Base-by-base conservation (phyloP, 192 early-diverging fungal species). In the Rhizophagus clarus region DNA sequence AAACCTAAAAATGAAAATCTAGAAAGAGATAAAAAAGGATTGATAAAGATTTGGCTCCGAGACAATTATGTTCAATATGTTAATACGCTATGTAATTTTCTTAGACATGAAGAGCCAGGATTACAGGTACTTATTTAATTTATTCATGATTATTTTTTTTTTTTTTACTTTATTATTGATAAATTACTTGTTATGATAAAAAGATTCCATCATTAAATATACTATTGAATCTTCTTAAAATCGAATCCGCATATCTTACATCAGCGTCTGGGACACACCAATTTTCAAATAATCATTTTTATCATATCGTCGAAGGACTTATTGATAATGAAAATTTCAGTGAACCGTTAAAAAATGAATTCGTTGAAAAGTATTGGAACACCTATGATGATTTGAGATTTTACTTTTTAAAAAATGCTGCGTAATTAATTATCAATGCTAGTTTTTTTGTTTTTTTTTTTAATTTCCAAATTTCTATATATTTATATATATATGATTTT, bases 371-470 rank as follows among this genome's bases (percentile, higher is more conserved):
- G 56, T 91, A 92, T 73, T 77, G 96, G 47, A 94, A 93, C 82
- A 81, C 83, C 10, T 96, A 95, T 83, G 95, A 95, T 80, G 97
- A 99, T 81, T 82, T 97, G 61, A 88, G 95, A 80, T 90, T 90
- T 79, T 95, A 95, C 83, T 97, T 96, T 82, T 91, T 89, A 82
- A 93, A 92, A 82, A 84, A 91, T 80, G 76, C 90, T 8, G 80
- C 84, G 84, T 86, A 84, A 66, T 42, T n/a, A 29, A 45, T 47
- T 77, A 77, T 32, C 24, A 32, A 31, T 11, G 4, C 22, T 56
- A 17, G 10, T 70, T 24, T 14, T 51, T 51, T 12, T 26, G 0
- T 29, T 29, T 12, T 67, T 11, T 67, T 28, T 67, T 10, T 40
- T 22, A 28, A 3, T 28, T 24, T 64, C 26, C 11, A 26, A 31